Base-by-base conservation (phyloP, 2,329 filamentous ascomycete species). In the Diaporthe aspalathi region DNA sequence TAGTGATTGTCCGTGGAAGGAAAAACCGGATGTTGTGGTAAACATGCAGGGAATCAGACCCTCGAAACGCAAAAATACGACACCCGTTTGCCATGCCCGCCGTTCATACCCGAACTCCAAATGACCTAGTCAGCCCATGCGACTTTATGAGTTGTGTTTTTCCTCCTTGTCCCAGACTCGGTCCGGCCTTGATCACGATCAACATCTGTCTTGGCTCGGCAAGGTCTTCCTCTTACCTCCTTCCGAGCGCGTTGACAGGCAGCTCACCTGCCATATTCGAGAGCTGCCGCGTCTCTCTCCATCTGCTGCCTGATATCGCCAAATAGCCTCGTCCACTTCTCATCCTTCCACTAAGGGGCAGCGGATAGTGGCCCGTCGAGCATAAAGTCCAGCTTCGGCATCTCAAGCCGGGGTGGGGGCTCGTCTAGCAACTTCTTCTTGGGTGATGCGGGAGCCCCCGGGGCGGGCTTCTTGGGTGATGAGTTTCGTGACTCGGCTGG, bases 361-460 rank as follows among this genome's bases (percentile, higher is more conserved):
- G 68, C 65, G 32, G 75, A 57, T 52, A 74, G 53, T 53, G 57
- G 71, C 24, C 69, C 68, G 54, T 82, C 81, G 29, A 83, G 76
- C 8, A 80, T 83, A 74, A 90, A 84, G 76, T 89, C 86, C 72
- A 90, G 82, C 76, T 83, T 86, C 12, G 87, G 87, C 74, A 89
- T 88, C 75, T 91, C 90, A 73, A 93, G 81, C 80, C 86, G 89
- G 16, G 91, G 91, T 35, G 87, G 83, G 29, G 86, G 84, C 74
- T 87, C 85, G 45, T 86, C 84, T 5, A 68, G 14, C 68, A 86
- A 84, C 79, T 87, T 87, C 78, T 84, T 84, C 47, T 77, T 80
- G 38, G 77, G 80, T 50, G 77, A 80, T 76, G 77, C 73, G 74
- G 72, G 72, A 79, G 79, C 69, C 75, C 79, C 68, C 70, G 78